Evolutionary conservation across 2,329 filamentous ascomycete genomes (phyloP), one percentile per base, ranked within the genome.

Genomic region (Curvularia eragrostidis): DNA sequence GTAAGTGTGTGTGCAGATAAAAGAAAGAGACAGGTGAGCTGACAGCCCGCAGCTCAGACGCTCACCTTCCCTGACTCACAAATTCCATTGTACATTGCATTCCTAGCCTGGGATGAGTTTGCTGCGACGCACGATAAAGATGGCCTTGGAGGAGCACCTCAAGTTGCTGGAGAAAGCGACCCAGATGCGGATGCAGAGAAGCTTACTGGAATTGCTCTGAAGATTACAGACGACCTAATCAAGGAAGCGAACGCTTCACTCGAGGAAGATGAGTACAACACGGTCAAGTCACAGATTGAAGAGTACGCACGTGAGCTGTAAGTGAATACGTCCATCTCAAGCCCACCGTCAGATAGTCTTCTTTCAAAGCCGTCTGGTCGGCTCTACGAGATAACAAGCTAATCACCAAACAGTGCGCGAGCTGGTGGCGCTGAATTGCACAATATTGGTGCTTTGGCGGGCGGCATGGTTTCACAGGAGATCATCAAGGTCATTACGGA

Each of bases 381-480:
- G 13, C 2, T 9, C 4, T 15, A 15, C 3, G 13, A 34, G 28
- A 36, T 5, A 23, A 6, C 26, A 19, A n/a, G 34, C 65, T 67
- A 24, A 70, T 47, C 13, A 15, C 3, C 13, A 24, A n/a, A 47
- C 39, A 80, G 87, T 58, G 86, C 89, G 32, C 87, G 96, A 58
- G 90, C 91, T 34, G 88, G 87, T 47, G 91, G 91, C 26, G 91
- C 88, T 52, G 96, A 99, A 76, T 80, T 99, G 58, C 95, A 99
- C 80, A 98, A 97, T 74, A 91, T 96, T 54, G 90, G 93, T 30
- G 89, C 93, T 24, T 80, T 97, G 54, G 90, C 89, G 1, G 96
- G 95, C 28, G 96, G 95, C 3, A 90, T 99, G 81, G 90, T 96
- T 47, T 92, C 94, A n/a, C 96, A 99, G 78, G 95, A 99, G 79